A percentile compares a stretch with the other conserved stretches of the same genome.
phyloP scores from a whole-genome alignment of 75 land plant genomes.

The Picea sitchensis region DNA sequence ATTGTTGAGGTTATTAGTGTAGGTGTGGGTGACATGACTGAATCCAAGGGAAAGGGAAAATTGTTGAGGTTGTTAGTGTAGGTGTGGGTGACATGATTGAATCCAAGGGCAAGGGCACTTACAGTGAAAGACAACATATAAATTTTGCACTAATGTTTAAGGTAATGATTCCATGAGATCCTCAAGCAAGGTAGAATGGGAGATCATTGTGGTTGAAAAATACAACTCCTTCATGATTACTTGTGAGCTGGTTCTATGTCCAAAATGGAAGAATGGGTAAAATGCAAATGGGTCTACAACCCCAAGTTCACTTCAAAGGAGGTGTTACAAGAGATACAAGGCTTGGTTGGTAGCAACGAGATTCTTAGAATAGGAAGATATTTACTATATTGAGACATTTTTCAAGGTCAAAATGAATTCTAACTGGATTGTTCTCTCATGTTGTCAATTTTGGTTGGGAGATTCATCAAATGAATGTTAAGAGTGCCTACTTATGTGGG shows the following conservation, averaged over 20 bases:
- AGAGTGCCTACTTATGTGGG: too few species aligned
- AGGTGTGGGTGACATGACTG: not conserved
- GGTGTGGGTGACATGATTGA: not conserved
- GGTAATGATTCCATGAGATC: not conserved
- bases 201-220: not conserved
- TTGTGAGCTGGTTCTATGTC: not conserved
- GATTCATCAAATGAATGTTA: too few species aligned
- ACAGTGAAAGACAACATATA: not conserved
- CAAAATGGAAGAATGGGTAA: not conserved
- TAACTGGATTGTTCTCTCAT: too few species aligned
- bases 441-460: too few species aligned
- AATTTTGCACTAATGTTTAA: not conserved
- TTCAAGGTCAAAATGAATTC: too few species aligned
- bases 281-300: not conserved
- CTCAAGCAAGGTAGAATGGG: not conserved
- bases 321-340: not conserved
- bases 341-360: not conserved
- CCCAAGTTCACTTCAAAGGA: not conserved
- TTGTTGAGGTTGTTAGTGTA: not conserved
- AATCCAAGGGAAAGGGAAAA: not conserved
- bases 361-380: too few species aligned
- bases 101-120: not conserved
- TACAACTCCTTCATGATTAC: not conserved
- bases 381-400: too few species aligned
- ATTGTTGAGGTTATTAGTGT: not conserved